Percentiles rank a stretch among this genome's conserved stretches.
Evolutionary conservation across 257 asterid species (phyloP).

Genomic region (Salvia hispanica): DNA sequence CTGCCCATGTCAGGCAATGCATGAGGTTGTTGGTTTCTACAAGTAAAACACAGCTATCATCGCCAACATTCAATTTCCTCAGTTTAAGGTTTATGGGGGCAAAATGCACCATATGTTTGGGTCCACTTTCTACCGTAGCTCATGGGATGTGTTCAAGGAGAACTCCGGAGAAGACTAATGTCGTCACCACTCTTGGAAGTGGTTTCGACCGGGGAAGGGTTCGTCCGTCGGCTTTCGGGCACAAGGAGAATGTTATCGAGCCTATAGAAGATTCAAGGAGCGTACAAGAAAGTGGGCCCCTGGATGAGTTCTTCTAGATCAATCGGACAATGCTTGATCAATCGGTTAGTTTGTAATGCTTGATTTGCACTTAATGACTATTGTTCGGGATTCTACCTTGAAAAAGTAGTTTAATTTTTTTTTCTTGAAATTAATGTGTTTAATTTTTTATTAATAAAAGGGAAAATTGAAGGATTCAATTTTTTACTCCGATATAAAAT

Average conservation of each 20-base stretch:
- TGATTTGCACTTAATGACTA: background rate
- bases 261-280: slow-evolving; percentile 92
- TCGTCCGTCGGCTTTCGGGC: slow-evolving; percentile 88
- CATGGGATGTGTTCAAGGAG: slow-evolving; percentile 95
- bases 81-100: slow-evolving; percentile 94
- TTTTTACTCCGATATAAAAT: too few species aligned
- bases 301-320: too few species aligned
- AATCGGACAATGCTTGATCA: background rate
- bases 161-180: slow-evolving; percentile 93
- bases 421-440: too few species aligned
- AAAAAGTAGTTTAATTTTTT: too few species aligned
- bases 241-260: slow-evolving; percentile 87
- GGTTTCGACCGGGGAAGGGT: slow-evolving; percentile 99
- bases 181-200: slow-evolving; percentile 93
- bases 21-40: slow-evolving; percentile 84
- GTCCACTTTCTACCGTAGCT: slow-evolving; percentile 85
- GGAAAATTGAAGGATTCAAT: too few species aligned
- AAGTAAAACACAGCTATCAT: slow-evolving; percentile 83
- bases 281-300: slow-evolving; percentile 51
- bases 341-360: slow-evolving; percentile 16
- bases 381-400: too few species aligned
- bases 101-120: slow-evolving; percentile 96
- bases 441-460: too few species aligned
- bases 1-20: slow-evolving; percentile 78
- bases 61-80: slow-evolving; percentile 77